phyloP scores from a whole-genome alignment of 371 early-diverging fungal genomes.

The Pancytospora philotis region DNA sequence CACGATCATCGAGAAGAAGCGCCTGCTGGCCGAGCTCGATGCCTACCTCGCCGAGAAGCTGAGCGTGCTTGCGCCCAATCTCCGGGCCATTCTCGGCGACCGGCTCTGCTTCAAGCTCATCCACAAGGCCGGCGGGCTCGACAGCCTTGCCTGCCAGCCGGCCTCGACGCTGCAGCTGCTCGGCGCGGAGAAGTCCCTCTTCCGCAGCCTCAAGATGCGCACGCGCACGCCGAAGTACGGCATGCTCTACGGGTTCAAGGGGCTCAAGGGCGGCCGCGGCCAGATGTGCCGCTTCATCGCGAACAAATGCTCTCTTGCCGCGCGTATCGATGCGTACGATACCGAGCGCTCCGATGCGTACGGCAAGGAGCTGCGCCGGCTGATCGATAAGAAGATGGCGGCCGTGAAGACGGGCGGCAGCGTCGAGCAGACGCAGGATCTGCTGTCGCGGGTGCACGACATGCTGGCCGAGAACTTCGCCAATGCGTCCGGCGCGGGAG shows the following conservation, averaged over 20 bases:
- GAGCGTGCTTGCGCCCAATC: conserved; percentile 87
- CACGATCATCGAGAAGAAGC: conserved; percentile 74
- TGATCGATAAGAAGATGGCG: conserved; percentile 82
- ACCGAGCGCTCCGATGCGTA: conserved; percentile 73
- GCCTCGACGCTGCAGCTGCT: conserved; percentile 92
- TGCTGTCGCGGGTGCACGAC: conserved; percentile 1
- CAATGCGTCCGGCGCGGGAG: too few relatives aligned
- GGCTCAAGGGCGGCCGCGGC: conserved; percentile 90
- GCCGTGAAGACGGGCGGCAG: conserved; percentile 65
- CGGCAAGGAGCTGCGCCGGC: conserved; percentile 80
- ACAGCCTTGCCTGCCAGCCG: conserved; percentile 86
- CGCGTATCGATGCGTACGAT: conserved; percentile 87
- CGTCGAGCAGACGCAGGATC: not conserved
- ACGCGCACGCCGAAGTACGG: conserved; percentile 97
- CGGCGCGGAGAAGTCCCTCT: conserved; percentile 95
- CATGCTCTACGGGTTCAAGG: conserved; percentile 82
- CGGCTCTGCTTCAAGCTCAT: conserved; percentile 83
- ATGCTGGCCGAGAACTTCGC: too few relatives aligned
- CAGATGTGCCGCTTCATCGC: conserved; percentile 89
- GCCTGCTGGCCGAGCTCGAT: conserved; percentile 77
- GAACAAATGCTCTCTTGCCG: conserved; percentile 89
- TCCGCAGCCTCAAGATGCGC: conserved; percentile 78
- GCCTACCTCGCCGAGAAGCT: conserved; percentile 81
- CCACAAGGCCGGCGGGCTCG: conserved; percentile 83
- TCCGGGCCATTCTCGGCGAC: conserved; percentile 86